Conservation (phyloP, 2,329 filamentous ascomycete species). For the Aureobasidium melanogenum region DNA sequence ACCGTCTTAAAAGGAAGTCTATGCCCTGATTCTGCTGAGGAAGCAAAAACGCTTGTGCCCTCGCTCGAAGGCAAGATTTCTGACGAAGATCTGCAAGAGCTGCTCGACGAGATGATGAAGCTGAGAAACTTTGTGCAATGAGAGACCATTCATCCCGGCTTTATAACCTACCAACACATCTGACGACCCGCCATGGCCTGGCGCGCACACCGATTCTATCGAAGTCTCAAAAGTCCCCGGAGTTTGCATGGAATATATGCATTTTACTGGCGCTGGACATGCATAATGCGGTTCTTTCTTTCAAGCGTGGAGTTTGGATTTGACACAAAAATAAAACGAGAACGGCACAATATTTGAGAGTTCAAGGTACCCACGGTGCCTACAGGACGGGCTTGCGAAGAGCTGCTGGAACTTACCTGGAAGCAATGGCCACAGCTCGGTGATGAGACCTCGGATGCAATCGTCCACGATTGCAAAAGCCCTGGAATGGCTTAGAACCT, state of each 20-base stretch:
- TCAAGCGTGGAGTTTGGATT: slow-evolving; percentile 3
- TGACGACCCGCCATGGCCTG: background rate
- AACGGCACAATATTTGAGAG: background rate
- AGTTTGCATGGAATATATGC: background rate
- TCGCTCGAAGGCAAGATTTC: slow-evolving; percentile 80
- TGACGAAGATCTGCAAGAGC: slow-evolving; percentile 77
- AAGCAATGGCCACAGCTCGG: background rate
- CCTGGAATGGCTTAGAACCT: background rate
- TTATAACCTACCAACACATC: background rate
- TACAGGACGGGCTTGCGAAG: background rate
- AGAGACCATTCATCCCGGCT: background rate
- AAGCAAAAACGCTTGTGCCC: slow-evolving; percentile 93
- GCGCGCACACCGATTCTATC: background rate
- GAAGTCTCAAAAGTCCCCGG: background rate
- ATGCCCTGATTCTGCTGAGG: slow-evolving; percentile 85
- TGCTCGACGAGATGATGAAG: slow-evolving; percentile 87
- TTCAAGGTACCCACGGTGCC: background rate
- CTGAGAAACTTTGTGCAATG: slow-evolving; percentile 41
- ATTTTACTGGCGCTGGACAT: slow-evolving; percentile 6
- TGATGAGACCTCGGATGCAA: background rate
- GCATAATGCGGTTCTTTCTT: background rate
- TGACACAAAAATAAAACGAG: background rate
- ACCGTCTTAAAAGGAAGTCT: slow-evolving; percentile 58
- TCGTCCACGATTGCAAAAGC: too few relatives aligned
- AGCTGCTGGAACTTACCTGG: background rate